Evolutionary conservation across 23 red algal species (phyloP).

Genomic region (Porphyridium purpureum): DNA sequence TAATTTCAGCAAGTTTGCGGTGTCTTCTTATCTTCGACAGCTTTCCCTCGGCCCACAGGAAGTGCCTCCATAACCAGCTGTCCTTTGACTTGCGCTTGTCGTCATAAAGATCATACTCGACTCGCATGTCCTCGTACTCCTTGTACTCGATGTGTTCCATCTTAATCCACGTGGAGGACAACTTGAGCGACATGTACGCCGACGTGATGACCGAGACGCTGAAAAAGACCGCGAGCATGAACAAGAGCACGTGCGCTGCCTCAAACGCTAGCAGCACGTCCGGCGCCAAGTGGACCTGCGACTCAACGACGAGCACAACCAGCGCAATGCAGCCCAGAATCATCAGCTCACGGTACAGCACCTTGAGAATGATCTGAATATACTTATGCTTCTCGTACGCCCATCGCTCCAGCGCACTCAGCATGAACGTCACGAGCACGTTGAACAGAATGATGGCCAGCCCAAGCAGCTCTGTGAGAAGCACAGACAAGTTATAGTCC

Average conservation of each 20-base stretch:
- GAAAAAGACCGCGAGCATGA: slow-evolving; percentile 61
- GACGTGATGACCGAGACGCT: slow-evolving; percentile 24
- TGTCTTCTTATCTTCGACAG: slow-evolving; percentile 12
- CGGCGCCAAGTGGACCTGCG: slow-evolving; percentile 11
- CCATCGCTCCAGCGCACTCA: slow-evolving; percentile 39
- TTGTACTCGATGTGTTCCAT: slow-evolving; percentile 50
- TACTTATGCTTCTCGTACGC: slow-evolving; percentile 31
- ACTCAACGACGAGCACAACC: slow-evolving; percentile 32
- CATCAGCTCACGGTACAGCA: slow-evolving; percentile 64
- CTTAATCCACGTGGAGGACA: slow-evolving; percentile 9
- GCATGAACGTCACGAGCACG: slow-evolving; percentile 15
- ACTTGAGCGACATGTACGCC: slow-evolving; percentile 14
- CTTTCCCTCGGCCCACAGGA: slow-evolving; percentile 42
- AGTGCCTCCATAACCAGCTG: slow-evolving; percentile 21
- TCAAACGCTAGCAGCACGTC: slow-evolving; percentile 42
- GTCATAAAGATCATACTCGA: neutral
- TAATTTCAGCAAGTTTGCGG: slow-evolving; percentile 41
- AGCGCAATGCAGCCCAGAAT: slow-evolving; percentile 44
- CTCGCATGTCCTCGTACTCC: slow-evolving; percentile 21
- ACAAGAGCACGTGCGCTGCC: slow-evolving; percentile 63
- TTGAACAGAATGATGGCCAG: slow-evolving; percentile 40
- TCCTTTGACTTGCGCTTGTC: slow-evolving; percentile 8
- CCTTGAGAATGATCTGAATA: slow-evolving; percentile 12
- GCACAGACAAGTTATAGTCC: too few relatives aligned
- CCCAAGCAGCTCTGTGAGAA: slow-evolving; percentile 48